phyloP scores from a whole-genome alignment of 768 basidiomycete genomes.

The Serendipita sp. region DNA sequence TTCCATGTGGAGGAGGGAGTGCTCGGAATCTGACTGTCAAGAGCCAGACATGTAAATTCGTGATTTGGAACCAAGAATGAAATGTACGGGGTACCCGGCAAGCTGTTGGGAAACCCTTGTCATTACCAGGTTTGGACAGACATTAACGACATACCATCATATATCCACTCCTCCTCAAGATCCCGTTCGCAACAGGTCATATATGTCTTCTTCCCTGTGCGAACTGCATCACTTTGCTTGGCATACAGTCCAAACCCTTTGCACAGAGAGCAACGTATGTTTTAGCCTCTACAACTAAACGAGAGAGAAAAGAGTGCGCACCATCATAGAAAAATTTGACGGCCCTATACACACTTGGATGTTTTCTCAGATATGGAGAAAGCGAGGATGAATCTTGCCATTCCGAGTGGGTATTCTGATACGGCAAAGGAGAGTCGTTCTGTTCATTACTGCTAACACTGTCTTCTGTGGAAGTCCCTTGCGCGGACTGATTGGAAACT shows the following conservation, averaged over 20 bases:
- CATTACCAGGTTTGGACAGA: not conserved
- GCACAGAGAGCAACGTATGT: not conserved
- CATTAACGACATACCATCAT: not conserved
- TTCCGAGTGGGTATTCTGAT: not conserved
- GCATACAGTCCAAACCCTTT: constrained; percentile 1
- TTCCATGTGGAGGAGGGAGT: constrained; percentile 50
- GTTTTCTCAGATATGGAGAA: constrained; percentile 9
- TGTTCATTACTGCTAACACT: not conserved
- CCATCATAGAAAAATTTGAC: constrained; percentile 27
- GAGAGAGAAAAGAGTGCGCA: constrained; percentile 13
- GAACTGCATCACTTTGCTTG: constrained; percentile 1
- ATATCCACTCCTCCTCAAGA: not conserved
- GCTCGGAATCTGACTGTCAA: constrained; percentile 76
- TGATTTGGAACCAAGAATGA: constrained; percentile 92
- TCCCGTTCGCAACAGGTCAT: constrained; percentile 1
- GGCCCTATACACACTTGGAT: constrained; percentile 22
- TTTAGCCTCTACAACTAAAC: not conserved
- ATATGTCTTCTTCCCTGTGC: not conserved
- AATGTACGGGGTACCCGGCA: constrained; percentile 82
- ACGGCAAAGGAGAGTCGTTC: not conserved
- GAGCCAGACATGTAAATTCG: constrained; percentile 85
- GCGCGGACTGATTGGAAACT: too few relatives aligned
- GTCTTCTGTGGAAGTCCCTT: too few relatives aligned
- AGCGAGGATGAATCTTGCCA: constrained; percentile 1
- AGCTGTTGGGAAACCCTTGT: constrained; percentile 26